These are phyloP conservation scores for Gentiana dahurica DNA, from an alignment of 257 asterid genomes.

Conservation along the genomic window DNA sequence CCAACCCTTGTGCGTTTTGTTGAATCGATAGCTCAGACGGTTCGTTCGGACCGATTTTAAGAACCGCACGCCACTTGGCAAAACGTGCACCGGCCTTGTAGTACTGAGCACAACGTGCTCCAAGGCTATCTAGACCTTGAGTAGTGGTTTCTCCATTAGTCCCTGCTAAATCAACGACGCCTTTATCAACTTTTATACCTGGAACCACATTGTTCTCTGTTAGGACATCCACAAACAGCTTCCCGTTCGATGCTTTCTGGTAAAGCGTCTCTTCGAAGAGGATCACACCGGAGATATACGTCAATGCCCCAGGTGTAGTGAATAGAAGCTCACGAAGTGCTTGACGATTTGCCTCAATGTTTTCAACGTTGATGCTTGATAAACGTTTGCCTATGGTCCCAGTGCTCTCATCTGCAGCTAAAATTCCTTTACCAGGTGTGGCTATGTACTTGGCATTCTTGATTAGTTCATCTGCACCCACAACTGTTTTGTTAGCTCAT, in stretches of 20 bases:
- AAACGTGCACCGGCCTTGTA: constrained; percentile 90
- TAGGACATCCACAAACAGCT: constrained; percentile 71
- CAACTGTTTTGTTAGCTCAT: background rate
- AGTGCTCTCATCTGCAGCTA: constrained; percentile 91
- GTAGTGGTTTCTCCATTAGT: constrained; percentile 80
- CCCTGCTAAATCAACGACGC: constrained; percentile 64
- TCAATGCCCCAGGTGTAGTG: constrained; percentile 72
- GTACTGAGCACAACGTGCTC: constrained; percentile 60
- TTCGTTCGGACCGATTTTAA: constrained; percentile 62
- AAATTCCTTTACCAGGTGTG: constrained; percentile 73
- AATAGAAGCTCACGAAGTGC: constrained; percentile 84
- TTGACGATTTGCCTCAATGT: constrained; percentile 74
- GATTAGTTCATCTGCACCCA: constrained; percentile 52
- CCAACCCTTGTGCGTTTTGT: constrained; percentile 83
- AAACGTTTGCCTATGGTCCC: constrained; percentile 87
- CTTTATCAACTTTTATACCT: constrained; percentile 87
- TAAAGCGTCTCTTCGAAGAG: constrained; percentile 87
- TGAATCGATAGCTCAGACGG: constrained; percentile 69
- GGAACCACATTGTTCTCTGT: constrained; percentile 58
- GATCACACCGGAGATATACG: constrained; percentile 73
- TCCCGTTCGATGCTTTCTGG: constrained; percentile 60
- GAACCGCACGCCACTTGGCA: constrained; percentile 82
- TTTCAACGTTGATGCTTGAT: constrained; percentile 63
- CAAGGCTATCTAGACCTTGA: constrained; percentile 69
- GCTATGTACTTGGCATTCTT: constrained; percentile 85